phyloP scores from a whole-genome alignment of 495 filamentous ascomycete genomes.

The Jackrogersella multiformis region DNA sequence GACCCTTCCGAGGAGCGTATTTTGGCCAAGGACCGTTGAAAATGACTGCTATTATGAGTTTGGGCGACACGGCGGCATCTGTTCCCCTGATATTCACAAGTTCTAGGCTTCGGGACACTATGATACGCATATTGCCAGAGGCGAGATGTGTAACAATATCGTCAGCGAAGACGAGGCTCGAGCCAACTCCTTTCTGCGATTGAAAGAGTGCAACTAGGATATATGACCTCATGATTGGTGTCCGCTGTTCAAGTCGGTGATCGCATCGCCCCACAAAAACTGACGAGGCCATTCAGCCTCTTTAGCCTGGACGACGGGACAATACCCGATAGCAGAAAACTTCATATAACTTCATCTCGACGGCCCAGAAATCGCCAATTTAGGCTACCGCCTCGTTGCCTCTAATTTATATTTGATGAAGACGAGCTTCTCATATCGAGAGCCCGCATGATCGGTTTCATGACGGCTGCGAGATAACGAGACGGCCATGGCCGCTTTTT shows the following conservation, averaged over 20 bases:
- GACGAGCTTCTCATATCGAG: constrained; percentile 24
- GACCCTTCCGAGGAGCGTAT: constrained; percentile 30
- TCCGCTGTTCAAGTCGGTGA: constrained; percentile 12
- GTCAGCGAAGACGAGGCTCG: constrained; percentile 7
- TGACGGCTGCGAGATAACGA: constrained; percentile 32
- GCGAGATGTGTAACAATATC: constrained; percentile 11
- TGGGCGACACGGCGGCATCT: constrained; percentile 24
- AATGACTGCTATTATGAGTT: constrained; percentile 21
- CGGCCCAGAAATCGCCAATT: constrained; percentile 27
- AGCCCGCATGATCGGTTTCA: constrained; percentile 25
- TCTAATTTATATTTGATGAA: constrained; percentile 39
- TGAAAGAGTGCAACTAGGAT: constrained; percentile 19
- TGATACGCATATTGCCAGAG: constrained; percentile 27
- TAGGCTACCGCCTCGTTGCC: constrained; percentile 10
- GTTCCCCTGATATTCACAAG: constrained; percentile 9
- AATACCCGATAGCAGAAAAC: constrained; percentile 41
- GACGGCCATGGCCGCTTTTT: constrained; percentile 23
- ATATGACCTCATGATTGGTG: constrained; percentile 29
- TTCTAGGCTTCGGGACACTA: constrained; percentile 35
- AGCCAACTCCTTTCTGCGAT: constrained; percentile 4
- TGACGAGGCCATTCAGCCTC: constrained; percentile 44
- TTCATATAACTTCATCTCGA: constrained; percentile 48
- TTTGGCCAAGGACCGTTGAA: constrained; percentile 14
- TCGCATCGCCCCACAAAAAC: constrained; percentile 30
- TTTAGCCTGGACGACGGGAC: constrained; percentile 43